phyloP scores from a whole-genome alignment of 2,329 filamentous ascomycete genomes.

The Cytospora paraplurivora region DNA sequence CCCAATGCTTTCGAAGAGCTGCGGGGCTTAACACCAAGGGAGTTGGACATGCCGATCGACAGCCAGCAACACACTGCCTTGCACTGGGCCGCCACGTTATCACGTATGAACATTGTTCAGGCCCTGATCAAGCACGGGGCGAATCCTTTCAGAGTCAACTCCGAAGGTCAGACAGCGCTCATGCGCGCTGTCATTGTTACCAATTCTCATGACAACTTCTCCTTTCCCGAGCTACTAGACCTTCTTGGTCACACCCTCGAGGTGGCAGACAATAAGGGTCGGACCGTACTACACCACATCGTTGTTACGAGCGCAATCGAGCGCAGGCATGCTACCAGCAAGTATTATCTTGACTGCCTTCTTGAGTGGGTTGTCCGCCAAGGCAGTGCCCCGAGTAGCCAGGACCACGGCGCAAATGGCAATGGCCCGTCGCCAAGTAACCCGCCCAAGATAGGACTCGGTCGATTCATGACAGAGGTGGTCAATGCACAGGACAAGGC shows the following conservation, averaged over 20 bases:
- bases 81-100: slow-evolving; percentile 94
- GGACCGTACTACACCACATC: slow-evolving; percentile 94
- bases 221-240: slow-evolving; percentile 88
- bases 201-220: slow-evolving; percentile 89
- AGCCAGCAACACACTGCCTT: slow-evolving; percentile 85
- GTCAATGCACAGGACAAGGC: slow-evolving; percentile 94
- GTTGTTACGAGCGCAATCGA: slow-evolving; percentile 95
- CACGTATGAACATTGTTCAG: slow-evolving; percentile 78
- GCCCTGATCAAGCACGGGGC: slow-evolving; percentile 82
- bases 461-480: slow-evolving; percentile 94
- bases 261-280: slow-evolving; percentile 81
- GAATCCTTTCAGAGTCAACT: slow-evolving; percentile 85
- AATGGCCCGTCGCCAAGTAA: slow-evolving; percentile 29
- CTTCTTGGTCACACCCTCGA: slow-evolving; percentile 89
- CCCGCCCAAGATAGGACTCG: slow-evolving; percentile 76
- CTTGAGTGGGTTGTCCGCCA: slow-evolving; percentile 93
- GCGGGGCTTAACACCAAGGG: slow-evolving; percentile 70
- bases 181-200: slow-evolving; percentile 93
- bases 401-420: slow-evolving; percentile 38
- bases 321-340: slow-evolving; percentile 84
- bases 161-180: slow-evolving; percentile 85
- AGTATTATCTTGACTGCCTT: slow-evolving; percentile 93
- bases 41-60: slow-evolving; percentile 92
- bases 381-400: slow-evolving; percentile 51
- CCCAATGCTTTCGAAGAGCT: slow-evolving; percentile 75